Evolutionary conservation across 805 yeast genomes (phyloP), one percentile per base, ranked within the genome.

Genomic region (Metschnikowia koreensis): DNA sequence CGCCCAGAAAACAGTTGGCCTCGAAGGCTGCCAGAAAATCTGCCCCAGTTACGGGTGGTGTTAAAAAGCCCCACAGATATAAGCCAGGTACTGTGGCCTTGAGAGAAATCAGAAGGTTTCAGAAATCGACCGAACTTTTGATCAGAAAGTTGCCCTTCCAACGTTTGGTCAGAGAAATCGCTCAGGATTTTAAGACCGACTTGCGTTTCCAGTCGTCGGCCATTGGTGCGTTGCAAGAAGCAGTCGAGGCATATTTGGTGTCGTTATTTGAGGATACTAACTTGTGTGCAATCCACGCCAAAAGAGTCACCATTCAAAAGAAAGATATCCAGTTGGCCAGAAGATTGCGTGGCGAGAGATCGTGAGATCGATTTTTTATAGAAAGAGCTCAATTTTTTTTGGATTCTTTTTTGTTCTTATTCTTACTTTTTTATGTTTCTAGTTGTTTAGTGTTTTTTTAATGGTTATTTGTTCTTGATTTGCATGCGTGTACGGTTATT

Each of bases 11-110:
- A 66, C 77, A 73, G 69, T 71, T 73, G 64, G 77, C 77, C 57
- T 72, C 76, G 53, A 73, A 73, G 67, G 77, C 77, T 57, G 77
- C 77, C 58, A 71, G 77, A 70, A 73, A 73, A 63, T 73, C 77
- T 50, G 77, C 77, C 53, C 77, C 77, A 61, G 69, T 71, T 49
- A 63, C 75, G 44, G 77, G 77, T 51, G 77, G 77, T 69, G 77
- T 73, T 57, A 72, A 72, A 69, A 73, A 73, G 66, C 77, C 77
- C 47, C 77, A 73, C 75, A 72, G 77, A 71, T 73, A 72, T 67
- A 73, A 73, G 72, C 77, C 77, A 55, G 77, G 77, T 71, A 73
- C 77, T 61, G 77, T 73, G 55, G 77, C 77, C 55, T 71, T 73
- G 67, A 71, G 77, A 71, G 77, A 73, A 70, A 73, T 73, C 59